phyloP scores from a whole-genome alignment of 768 basidiomycete genomes.

The Russula compacta region DNA sequence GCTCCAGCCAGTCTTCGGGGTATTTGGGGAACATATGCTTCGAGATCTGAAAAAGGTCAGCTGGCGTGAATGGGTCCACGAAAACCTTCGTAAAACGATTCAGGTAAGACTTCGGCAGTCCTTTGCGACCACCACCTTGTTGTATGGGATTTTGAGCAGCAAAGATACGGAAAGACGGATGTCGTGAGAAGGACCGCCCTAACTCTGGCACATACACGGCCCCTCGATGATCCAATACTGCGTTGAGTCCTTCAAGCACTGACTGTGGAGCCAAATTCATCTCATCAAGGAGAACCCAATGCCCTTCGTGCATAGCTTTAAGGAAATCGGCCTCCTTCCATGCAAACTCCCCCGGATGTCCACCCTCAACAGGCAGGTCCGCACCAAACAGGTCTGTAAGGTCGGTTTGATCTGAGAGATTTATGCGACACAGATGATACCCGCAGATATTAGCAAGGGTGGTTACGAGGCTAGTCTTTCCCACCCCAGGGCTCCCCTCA shows the following conservation, averaged over 20 bases:
- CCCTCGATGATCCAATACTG: slow-evolving; percentile 91
- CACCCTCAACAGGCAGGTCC: slow-evolving; percentile 91
- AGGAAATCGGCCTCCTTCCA: slow-evolving; percentile 98
- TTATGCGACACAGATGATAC: slow-evolving; percentile 81
- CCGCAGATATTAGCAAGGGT: slow-evolving; percentile 79
- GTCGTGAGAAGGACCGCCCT: slow-evolving; percentile 75
- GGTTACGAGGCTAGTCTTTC: slow-evolving; percentile 88
- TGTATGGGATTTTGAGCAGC: slow-evolving; percentile 95
- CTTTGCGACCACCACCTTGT: slow-evolving; percentile 96
- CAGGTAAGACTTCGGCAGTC: slow-evolving; percentile 92
- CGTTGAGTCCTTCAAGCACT: slow-evolving; percentile 93
- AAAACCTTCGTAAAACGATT: slow-evolving; percentile 99
- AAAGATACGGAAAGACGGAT: slow-evolving; percentile 93
- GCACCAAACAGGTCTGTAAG: slow-evolving; percentile 93
- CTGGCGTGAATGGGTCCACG: slow-evolving; percentile 69
- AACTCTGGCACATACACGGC: slow-evolving; percentile 93
- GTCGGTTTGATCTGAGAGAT: slow-evolving; percentile 97
- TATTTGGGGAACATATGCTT: slow-evolving; percentile 59
- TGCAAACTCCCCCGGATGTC: slow-evolving; percentile 82
- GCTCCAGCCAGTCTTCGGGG: slow-evolving; percentile 42
- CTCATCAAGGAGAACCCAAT: slow-evolving; percentile 97
- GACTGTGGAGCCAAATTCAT: slow-evolving; percentile 99
- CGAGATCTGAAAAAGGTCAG: slow-evolving; percentile 75
- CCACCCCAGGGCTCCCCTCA: slow-evolving; percentile 97
- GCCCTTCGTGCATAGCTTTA: slow-evolving; percentile 84